Conservation (phyloP, 2,329 filamentous ascomycete genomes). For the Emydomyces testavorans region DNA sequence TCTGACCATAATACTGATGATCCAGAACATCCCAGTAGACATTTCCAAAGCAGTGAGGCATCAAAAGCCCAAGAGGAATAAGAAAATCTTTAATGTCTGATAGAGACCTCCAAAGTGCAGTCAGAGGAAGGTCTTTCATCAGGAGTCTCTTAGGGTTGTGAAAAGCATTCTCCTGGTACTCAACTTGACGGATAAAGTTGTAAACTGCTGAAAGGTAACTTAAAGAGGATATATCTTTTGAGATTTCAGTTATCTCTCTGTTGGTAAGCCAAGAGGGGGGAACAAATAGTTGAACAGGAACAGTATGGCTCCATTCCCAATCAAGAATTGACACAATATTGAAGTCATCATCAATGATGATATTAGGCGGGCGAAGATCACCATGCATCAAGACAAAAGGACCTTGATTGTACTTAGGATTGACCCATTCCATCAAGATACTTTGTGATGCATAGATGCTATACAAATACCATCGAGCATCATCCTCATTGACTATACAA, state of each 20-base stretch:
- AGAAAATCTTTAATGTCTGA: background rate
- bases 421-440: conserved; percentile 10
- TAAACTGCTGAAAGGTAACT: background rate
- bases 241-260: background rate
- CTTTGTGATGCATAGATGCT: conserved; percentile 2
- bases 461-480: conserved; percentile 10
- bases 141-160: background rate
- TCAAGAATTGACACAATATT: conserved; percentile 1
- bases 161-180: background rate
- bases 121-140: background rate
- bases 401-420: conserved; percentile 4
- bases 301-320: conserved; percentile 5
- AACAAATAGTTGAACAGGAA: background rate
- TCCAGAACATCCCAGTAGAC: conserved; percentile 13
- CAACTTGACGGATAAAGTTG: too few species aligned
- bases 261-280: background rate
- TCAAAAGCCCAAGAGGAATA: conserved; percentile 10
- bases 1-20: conserved; percentile 3
- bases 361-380: conserved; percentile 9
- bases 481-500: conserved; percentile 3
- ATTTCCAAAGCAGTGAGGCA: conserved; percentile 10
- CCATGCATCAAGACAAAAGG: conserved; percentile 12
- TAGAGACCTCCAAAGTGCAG: background rate
- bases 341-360: conserved; percentile 5
- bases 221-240: background rate